A percentile compares a stretch with the other conserved stretches of the same genome.
These are phyloP conservation scores for Penicillium paradoxum DNA, from an alignment of 495 filamentous ascomycete species.

Conservation along the genomic window DNA sequence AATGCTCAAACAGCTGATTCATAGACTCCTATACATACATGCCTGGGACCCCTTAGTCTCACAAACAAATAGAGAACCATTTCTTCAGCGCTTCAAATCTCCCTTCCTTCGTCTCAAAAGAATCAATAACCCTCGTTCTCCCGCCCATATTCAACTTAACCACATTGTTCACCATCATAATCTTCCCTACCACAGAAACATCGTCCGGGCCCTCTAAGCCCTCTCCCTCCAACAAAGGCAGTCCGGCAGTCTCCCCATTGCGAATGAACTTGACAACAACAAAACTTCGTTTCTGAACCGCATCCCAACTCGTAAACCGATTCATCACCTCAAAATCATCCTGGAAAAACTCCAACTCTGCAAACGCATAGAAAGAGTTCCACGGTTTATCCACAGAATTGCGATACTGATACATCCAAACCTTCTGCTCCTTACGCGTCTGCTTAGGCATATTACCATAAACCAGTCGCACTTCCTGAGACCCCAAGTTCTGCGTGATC, in stretches of 20 bases:
- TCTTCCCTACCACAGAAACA: constrained; percentile 46
- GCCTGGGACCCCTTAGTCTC: neutral
- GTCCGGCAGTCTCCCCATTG: constrained; percentile 20
- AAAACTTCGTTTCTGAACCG: constrained; percentile 46
- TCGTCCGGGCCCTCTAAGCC: constrained; percentile 12
- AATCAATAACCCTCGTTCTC: constrained; percentile 46
- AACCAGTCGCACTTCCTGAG: constrained; percentile 47
- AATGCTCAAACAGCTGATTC: neutral
- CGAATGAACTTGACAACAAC: constrained; percentile 55
- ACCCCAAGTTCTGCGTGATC: constrained; percentile 38
- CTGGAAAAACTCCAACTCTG: constrained; percentile 55
- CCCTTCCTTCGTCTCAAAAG: constrained; percentile 47
- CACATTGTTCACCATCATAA: constrained; percentile 52
- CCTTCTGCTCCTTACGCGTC: constrained; percentile 33
- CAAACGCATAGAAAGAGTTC: constrained; percentile 56
- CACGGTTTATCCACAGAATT: constrained; percentile 43
- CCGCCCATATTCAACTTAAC: constrained; percentile 58
- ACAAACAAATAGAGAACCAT: constrained; percentile 25
- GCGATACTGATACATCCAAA: constrained; percentile 63
- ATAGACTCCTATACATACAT: neutral
- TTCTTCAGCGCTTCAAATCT: constrained; percentile 28
- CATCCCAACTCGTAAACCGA: constrained; percentile 45
- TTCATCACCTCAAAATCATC: constrained; percentile 65
- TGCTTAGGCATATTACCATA: constrained; percentile 44
- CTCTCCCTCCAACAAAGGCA: constrained; percentile 13